Evolutionary conservation across 768 basidiomycete species (phyloP), one percentile per base, ranked within the genome.

Genomic region (Amanita rubescens): DNA sequence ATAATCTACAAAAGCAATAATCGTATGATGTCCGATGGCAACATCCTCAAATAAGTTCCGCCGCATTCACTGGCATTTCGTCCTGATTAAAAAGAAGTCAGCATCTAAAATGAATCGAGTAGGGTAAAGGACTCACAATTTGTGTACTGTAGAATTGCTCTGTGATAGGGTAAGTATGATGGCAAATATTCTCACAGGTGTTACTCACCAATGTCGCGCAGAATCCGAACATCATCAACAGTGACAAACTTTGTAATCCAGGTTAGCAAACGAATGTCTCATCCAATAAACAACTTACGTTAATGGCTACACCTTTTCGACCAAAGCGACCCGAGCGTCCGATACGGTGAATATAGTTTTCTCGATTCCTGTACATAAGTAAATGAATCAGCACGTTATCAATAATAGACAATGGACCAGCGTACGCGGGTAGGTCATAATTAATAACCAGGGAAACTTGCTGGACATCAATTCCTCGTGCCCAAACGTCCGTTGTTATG

Each of bases 271-370:
- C 32, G 19, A 57, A 46, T 46, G 49, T 55, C 25, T 32, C 3
- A 15, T 20, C 17, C 51, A 35, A 48, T 24, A 24, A 20, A 42
- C 20, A 30, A 72, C 86, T 39, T 64, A 96, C 94, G 72, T 98
- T 99, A 74, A 99, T 98, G 41, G 96, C 96, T 56, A 98, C 96
- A 78, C 95, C 96, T 74, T 99, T 99, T 62, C 96, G 80, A 61
- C 96, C 96, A 74, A 98, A 98, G 55, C 96, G 93, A 66, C 96
- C 96, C 55, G 94, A 96, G 57, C 96, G 93, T 70, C 96, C 96
- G 67, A 98, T 98, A 65, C 96, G 90, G 76, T 99, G 96, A 61
- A 99, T 97, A 75, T 99, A 99, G 71, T 99, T 97, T 81, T 97
- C 95, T 78, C 90, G 90, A 68, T 93, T 93, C 59, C 87, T 93